Evolutionary conservation across 1,284 basidiomycete species (phyloP), one percentile per base, ranked within the genome.

Genomic region (Cutaneotrichosporon arboriforme): DNA sequence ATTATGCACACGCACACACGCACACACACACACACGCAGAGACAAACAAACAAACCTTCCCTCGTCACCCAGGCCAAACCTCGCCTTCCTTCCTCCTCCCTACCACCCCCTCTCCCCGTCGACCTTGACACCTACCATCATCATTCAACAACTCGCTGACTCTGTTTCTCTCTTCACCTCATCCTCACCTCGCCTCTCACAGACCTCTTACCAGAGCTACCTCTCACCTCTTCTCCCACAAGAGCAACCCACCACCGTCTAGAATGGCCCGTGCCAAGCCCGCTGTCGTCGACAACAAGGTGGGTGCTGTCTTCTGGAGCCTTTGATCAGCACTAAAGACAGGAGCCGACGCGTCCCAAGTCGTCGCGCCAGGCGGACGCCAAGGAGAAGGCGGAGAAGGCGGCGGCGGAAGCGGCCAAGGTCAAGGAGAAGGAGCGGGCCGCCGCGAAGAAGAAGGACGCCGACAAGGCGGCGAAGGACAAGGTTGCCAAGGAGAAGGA

Each of bases 311-410:
- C n/a, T n/a, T n/a, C n/a, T n/a, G n/a, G n/a, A n/a, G n/a, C n/a
- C 15, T 35, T 20, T 14, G 10, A 31, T 17, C 21, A 5, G 15
- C 8, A 21, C 33, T 31, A n/a, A 34, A 31, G 8, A 21, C 40
- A 48, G 18, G 38, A 35, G 34, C 15, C 39, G 2, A 17, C 45
- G 23, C 18, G 49, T 14, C 13, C 54, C 14, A 45, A 44, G 18
- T 46, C 44, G 37, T 41, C 44, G 31, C 38, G 26, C 38, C 37
- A 39, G 37, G 43, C 44, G 20, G 45, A 39, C 18, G 23, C 44
- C 5, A 26, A 45, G 36, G 15, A 33, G 31, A 49, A 54, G 42
- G 45, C 45, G 7, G 38, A 45, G n/a, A 44, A 44, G 33, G 39
- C 42, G 5, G 41, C 26, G 7, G 41, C 36, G 18, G 33, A 43